Evolutionary conservation across 2,329 filamentous ascomycete genomes (phyloP).

Genomic region (Aspergillus fumigatus): DNA sequence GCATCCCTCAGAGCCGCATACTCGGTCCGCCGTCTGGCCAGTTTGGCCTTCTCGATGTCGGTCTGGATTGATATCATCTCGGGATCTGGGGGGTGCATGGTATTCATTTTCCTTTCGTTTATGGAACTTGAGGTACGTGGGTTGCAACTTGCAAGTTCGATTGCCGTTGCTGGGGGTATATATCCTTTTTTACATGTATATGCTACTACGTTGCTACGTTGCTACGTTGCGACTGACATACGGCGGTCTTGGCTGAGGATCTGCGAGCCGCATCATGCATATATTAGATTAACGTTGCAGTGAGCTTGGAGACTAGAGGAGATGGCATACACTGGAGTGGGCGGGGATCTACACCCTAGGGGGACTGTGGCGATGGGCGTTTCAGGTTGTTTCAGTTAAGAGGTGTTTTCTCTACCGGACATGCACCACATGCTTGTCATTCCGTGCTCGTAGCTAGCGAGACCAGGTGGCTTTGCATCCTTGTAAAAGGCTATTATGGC

Average conservation of each 20-base stretch:
- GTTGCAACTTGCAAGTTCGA: no score
- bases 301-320: neutral
- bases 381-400: neutral
- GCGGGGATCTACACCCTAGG: neutral
- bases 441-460: no score
- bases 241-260: no score
- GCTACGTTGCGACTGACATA: no score
- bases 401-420: neutral
- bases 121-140: no score
- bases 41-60: conserved; percentile 3
- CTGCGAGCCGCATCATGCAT: no score
- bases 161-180: neutral
- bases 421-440: no score
- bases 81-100: neutral
- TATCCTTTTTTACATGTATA: neutral
- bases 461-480: no score
- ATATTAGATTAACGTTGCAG: no score
- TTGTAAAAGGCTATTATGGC: neutral
- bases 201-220: neutral
- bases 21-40: conserved; percentile 5
- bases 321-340: no score
- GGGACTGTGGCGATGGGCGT: neutral
- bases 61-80: neutral
- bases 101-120: neutral
- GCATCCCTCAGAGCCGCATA: conserved; percentile 7